Base-by-base conservation (phyloP, 2,329 filamentous ascomycete genomes). In the Colletotrichum somersetense region DNA sequence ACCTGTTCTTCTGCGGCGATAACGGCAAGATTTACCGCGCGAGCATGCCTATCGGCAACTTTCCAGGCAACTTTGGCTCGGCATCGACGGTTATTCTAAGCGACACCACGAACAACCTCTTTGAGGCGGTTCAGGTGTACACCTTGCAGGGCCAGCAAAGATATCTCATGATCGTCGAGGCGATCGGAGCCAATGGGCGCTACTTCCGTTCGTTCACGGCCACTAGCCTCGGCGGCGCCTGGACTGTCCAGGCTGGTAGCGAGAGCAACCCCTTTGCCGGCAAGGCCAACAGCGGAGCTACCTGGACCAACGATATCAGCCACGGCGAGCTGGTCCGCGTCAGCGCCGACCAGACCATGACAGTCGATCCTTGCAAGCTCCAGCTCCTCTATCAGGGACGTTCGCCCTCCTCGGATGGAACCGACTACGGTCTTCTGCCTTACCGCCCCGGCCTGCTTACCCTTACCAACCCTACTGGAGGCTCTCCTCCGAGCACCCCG, bases 271-370 rank as follows among this genome's bases (percentile, higher is more conserved):
- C 90, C 0, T 92, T 92, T 71, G 90, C 90, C 26, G 88, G 91
- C 75, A 90, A 90, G 82, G 88, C 85, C 38, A 92, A 92, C 81
- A 90, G 86, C 62, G 90, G 88, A 50, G 89, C 88, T 1, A 85
- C 85, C 23, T 92, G 90, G 90, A 91, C 89, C 57, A 88, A 91
- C 78, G 89, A 91, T 73, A 91, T 92, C 78, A 90, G 87, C 77
- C 89, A 91, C 76, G 91, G 91, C 50, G 91, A 92, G 73, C 78
- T 92, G 48, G 77, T 91, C 69, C 85, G 90, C 70, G 83, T 73
- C 68, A 87, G 83, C 75, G 77, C 85, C 5, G 90, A 92, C 75
- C 86, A 92, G 82, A 92, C 89, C 1, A 86, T 91, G 80, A 85
- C 87, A 0, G 77, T 92, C 69, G 88, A 91, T 76, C 82, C 89